Evolutionary conservation across 176 grass and related monocot genomes (phyloP).

Genomic region (Cenchrus purpureus): DNA sequence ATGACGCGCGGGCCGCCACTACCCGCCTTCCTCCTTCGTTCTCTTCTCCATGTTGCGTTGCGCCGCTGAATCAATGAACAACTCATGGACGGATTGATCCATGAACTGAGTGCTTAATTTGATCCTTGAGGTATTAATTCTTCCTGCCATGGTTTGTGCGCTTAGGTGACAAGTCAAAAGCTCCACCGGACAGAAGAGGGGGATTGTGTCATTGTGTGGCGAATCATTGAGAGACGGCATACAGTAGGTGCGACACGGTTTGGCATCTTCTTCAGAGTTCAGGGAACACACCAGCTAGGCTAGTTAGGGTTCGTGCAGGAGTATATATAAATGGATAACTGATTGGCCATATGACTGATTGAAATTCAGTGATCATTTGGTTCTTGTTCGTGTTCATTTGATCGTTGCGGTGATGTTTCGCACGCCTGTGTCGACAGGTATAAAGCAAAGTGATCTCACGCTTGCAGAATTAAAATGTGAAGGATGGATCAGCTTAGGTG

Average conservation of each 20-base stretch:
- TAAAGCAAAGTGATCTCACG: slow-evolving; percentile 29
- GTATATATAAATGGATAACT: not conserved
- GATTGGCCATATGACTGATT: slow-evolving; percentile 30
- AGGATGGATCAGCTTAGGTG: slow-evolving; percentile 1
- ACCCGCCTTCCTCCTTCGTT: slow-evolving; percentile 44
- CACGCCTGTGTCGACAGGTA: not conserved
- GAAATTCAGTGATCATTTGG: not conserved
- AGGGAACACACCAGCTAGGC: slow-evolving; percentile 36
- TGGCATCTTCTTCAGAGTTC: slow-evolving; percentile 43
- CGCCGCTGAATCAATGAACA: slow-evolving; percentile 25
- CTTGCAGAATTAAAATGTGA: not conserved
- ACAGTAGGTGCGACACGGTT: slow-evolving; percentile 41
- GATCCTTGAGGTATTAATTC: slow-evolving; percentile 15
- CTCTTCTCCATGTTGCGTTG: slow-evolving; percentile 39
- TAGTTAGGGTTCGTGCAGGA: slow-evolving; percentile 36
- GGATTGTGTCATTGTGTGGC: slow-evolving; percentile 19
- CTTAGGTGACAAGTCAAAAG: slow-evolving; percentile 62
- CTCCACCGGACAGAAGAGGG: slow-evolving; percentile 35
- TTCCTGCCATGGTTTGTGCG: slow-evolving; percentile 38
- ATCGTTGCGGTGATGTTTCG: slow-evolving; percentile 12
- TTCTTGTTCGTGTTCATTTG: not conserved
- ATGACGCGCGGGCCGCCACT: slow-evolving; percentile 1
- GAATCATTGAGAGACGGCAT: slow-evolving; percentile 37
- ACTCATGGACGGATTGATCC: not conserved
- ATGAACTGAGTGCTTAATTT: slow-evolving; percentile 3